Evolutionary conservation across 148 eudicot species (phyloP).

Genomic region (Cornus florida): DNA sequence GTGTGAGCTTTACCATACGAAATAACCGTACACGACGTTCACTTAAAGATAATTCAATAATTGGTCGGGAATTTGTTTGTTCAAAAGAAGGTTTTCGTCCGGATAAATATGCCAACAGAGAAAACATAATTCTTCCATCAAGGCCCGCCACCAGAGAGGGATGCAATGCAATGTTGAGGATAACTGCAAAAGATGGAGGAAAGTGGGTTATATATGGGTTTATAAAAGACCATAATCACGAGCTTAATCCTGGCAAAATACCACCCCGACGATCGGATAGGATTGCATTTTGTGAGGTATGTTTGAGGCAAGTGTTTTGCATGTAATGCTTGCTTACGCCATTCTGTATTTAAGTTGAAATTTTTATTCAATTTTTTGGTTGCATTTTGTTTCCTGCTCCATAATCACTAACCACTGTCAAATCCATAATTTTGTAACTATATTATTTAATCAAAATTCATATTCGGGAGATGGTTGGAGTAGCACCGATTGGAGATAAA

Average conservation of each 20-base stretch:
- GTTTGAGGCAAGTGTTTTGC: background rate
- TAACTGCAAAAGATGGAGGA: constrained; percentile 17
- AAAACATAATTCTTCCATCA: constrained; percentile 3
- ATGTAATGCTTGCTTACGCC: background rate
- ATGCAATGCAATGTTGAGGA: constrained; percentile 18
- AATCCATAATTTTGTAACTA: background rate
- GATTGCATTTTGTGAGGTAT: constrained; percentile 14
- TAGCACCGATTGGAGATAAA: no score
- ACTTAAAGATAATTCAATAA: constrained; percentile 16
- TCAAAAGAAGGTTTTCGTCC: constrained; percentile 17
- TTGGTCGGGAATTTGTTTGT: constrained; percentile 22
- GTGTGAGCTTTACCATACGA: constrained; percentile 12
- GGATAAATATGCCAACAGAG: constrained; percentile 4
- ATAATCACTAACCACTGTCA: background rate
- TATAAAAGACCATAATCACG: constrained; percentile 14
- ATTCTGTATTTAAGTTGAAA: background rate
- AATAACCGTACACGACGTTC: constrained; percentile 16
- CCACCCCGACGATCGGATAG: constrained; percentile 15
- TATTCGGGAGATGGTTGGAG: no score
- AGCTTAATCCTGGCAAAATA: constrained; percentile 16
- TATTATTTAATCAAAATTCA: no score
- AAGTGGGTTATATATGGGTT: constrained; percentile 11
- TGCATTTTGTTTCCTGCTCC: background rate
- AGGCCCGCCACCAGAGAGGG: constrained; percentile 12
- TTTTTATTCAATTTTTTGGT: no score